Evolutionary conservation across 2,329 filamentous ascomycete species (phyloP).

Genomic region (Aureobasidium zeae): DNA sequence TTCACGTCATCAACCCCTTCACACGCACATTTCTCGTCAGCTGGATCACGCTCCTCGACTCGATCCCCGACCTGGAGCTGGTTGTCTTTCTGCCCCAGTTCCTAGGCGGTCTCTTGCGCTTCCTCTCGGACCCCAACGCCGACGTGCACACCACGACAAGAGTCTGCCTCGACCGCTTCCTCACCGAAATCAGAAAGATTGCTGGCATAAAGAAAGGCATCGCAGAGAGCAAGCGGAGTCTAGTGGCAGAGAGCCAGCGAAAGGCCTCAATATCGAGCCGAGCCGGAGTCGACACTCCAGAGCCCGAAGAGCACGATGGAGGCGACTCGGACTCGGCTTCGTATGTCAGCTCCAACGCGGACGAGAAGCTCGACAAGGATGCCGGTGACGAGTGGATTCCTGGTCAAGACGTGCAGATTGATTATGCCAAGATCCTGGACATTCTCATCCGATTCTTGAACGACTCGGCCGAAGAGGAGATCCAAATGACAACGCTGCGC

Average conservation of each 20-base stretch:
- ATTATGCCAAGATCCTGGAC: constrained; percentile 82
- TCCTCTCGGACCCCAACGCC: constrained; percentile 79
- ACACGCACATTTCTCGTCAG: constrained; percentile 90
- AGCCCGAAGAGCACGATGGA: constrained; percentile 50
- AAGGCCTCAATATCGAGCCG: constrained; percentile 58
- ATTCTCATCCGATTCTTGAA: constrained; percentile 86
- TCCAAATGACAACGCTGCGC: constrained; percentile 77
- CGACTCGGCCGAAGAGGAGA: constrained; percentile 78
- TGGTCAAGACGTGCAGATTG: constrained; percentile 90
- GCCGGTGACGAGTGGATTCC: constrained; percentile 93
- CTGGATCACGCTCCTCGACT: constrained; percentile 91
- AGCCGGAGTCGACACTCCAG: constrained; percentile 43
- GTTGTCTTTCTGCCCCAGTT: constrained; percentile 90
- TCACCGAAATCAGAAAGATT: constrained; percentile 90
- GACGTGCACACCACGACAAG: constrained; percentile 96
- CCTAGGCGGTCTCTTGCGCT: constrained; percentile 77
- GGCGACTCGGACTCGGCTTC: constrained; percentile 30
- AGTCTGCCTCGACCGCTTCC: constrained; percentile 75
- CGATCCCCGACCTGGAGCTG: constrained; percentile 90
- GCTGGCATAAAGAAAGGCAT: constrained; percentile 87
- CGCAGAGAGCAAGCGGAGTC: constrained; percentile 66
- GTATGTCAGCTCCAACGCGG: constrained; percentile 46
- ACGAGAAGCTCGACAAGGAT: constrained; percentile 34
- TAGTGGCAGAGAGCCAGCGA: constrained; percentile 53
- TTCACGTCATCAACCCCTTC: constrained; percentile 89